phyloP scores from a whole-genome alignment of 1,284 basidiomycete genomes.

The Singerocomus inundabilis region DNA sequence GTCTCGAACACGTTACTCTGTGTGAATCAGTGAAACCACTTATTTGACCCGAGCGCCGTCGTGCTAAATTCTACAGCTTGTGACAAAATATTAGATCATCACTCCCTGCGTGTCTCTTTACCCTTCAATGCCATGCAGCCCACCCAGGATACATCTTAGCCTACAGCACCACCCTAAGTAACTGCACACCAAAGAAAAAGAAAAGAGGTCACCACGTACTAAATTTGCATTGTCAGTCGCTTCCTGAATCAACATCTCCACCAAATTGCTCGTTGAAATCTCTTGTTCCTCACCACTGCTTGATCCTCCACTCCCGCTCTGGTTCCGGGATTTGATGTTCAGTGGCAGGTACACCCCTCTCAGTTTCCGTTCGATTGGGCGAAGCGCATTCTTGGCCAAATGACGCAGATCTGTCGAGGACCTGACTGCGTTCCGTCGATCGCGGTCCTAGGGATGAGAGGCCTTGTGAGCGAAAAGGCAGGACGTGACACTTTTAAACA shows the following conservation, averaged over 20 bases:
- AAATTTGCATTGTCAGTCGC: slow-evolving; percentile 74
- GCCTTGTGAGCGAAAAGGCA: background rate
- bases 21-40: background rate
- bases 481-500: background rate
- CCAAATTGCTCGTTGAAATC: slow-evolving; percentile 80
- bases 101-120: background rate
- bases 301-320: slow-evolving; percentile 26
- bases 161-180: slow-evolving; percentile 36
- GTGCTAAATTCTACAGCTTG: background rate
- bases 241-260: slow-evolving; percentile 87
- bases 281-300: slow-evolving; percentile 48
- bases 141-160: slow-evolving; percentile 83
- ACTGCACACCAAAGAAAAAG: background rate
- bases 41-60: background rate
- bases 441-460: slow-evolving; percentile 29
- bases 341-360: slow-evolving; percentile 66
- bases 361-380: slow-evolving; percentile 82
- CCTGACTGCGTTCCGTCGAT: slow-evolving; percentile 45
- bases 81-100: slow-evolving; percentile 1
- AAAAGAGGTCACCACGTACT: slow-evolving; percentile 41
- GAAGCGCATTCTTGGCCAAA: slow-evolving; percentile 73
- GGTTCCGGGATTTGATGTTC: slow-evolving; percentile 41
- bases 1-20: background rate
- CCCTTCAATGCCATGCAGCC: slow-evolving; percentile 72
- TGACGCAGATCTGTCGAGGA: slow-evolving; percentile 53